Evolutionary conservation across 2,329 filamentous ascomycete species (phyloP).

Genomic region (Hirsutella thompsonii): DNA sequence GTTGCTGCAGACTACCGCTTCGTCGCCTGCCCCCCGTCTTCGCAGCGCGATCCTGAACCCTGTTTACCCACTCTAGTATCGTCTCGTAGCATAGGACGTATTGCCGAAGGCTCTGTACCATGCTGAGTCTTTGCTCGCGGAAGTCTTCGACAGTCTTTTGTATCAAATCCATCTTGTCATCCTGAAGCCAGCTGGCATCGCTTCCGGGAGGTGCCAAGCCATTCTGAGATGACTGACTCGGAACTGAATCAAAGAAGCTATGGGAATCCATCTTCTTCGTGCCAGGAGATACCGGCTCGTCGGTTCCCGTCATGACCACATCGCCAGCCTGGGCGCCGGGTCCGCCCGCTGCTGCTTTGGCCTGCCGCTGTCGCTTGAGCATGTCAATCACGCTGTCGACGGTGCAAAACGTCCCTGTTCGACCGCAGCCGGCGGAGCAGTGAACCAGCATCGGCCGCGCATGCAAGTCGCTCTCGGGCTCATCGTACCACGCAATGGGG

Average conservation of each 20-base stretch:
- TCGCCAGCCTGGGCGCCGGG: constrained; percentile 27
- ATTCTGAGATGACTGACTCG: constrained; percentile 6
- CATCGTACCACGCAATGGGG: constrained; percentile 36
- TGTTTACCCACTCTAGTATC: constrained; percentile 70
- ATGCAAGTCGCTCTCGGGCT: constrained; percentile 40
- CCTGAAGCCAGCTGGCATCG: constrained; percentile 53
- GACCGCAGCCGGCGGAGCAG: constrained; percentile 89
- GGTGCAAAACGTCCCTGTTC: constrained; percentile 92
- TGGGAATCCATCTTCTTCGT: constrained; percentile 12
- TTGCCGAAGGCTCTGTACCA: constrained; percentile 90
- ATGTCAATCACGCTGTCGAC: constrained; percentile 94
- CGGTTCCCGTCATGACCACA: constrained; percentile 26
- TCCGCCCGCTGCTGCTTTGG: constrained; percentile 12
- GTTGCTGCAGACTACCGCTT: constrained; percentile 19
- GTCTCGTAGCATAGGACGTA: constrained; percentile 97
- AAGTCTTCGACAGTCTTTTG: constrained; percentile 86
- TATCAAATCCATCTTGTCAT: constrained; percentile 65
- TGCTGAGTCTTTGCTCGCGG: constrained; percentile 74
- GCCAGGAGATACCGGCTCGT: constrained; percentile 15
- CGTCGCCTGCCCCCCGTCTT: constrained; percentile 11
- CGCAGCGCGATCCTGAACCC: constrained; percentile 25
- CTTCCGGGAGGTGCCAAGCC: constrained; percentile 6
- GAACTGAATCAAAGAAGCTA: constrained; percentile 5
- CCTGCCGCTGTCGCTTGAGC: constrained; percentile 68
- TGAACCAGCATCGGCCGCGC: constrained; percentile 75